Conservation (phyloP, 2,329 filamentous ascomycete species). For the Cladobotryum mycophilum region DNA sequence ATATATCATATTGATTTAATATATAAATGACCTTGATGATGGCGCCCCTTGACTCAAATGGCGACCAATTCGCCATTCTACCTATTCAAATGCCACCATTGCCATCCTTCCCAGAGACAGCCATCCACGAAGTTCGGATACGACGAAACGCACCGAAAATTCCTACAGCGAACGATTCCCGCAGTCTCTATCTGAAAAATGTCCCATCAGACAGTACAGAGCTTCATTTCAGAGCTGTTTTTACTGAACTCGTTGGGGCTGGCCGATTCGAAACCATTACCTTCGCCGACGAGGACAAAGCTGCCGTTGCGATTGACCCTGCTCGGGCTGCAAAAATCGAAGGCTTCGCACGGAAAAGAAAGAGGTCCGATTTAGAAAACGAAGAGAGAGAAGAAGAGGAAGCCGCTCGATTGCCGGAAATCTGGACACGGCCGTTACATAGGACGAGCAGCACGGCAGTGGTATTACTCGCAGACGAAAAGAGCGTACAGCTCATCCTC, state of each 20-base stretch:
- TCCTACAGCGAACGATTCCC: conserved; percentile 63
- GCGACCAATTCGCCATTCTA: conserved; percentile 61
- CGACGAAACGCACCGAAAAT: conserved; percentile 76
- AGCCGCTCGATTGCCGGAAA: conserved; percentile 56
- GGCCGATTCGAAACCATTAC: conserved; percentile 71
- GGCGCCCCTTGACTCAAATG: conserved; percentile 19
- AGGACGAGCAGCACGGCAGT: conserved; percentile 73
- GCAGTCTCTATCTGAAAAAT: conserved; percentile 88
- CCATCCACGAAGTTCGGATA: conserved; percentile 80
- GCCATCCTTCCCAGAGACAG: conserved; percentile 54
- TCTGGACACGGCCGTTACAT: conserved; percentile 67
- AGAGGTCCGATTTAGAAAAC: conserved; percentile 45
- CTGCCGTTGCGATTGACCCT: conserved; percentile 37
- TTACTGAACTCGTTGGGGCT: conserved; percentile 66
- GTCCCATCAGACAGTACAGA: conserved; percentile 79
- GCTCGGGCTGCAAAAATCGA: conserved; percentile 39
- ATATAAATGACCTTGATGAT: conserved; percentile 16
- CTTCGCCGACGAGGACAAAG: conserved; percentile 60
- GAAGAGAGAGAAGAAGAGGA: conserved; percentile 49
- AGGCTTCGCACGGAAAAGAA: conserved; percentile 35
- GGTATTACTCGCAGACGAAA: conserved; percentile 75
- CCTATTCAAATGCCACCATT: conserved; percentile 59
- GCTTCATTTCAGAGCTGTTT: conserved; percentile 67
- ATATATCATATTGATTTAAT: not conserved
- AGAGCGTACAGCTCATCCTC: conserved; percentile 67